Percentiles rank a stretch among this genome's conserved stretches.
phyloP scores from a whole-genome alignment of 78 protist species.

The Acrasis kona region DNA sequence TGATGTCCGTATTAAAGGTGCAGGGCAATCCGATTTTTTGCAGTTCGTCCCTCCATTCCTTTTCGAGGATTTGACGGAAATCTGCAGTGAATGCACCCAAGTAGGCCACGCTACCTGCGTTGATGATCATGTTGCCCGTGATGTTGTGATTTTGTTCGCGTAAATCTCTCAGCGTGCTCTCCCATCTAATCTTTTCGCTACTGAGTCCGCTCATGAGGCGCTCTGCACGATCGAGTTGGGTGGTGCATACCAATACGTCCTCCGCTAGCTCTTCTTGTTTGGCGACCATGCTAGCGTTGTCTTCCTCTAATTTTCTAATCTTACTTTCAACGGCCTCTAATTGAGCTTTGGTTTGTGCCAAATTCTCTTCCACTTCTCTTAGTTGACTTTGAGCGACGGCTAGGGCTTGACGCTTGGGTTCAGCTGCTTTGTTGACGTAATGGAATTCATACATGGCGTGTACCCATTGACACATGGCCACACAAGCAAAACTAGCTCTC shows the following conservation, averaged over 20 bases:
- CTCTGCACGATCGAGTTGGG: constrained; percentile 39
- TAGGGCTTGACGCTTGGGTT: constrained; percentile 54
- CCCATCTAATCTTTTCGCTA: constrained; percentile 53
- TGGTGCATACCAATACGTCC: constrained; percentile 22
- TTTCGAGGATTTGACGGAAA: constrained; percentile 22
- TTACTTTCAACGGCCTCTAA: constrained; percentile 38
- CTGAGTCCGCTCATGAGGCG: constrained; percentile 36
- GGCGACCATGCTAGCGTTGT: constrained; percentile 11
- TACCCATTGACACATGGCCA: constrained; percentile 71
- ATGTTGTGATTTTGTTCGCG: not conserved
- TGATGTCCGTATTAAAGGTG: not conserved
- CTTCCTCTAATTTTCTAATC: constrained; percentile 37
- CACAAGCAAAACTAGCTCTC: constrained; percentile 60
- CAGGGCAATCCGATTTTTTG: constrained; percentile 3
- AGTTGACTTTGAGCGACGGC: constrained; percentile 38
- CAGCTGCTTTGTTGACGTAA: constrained; percentile 49
- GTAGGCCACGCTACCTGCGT: constrained; percentile 65
- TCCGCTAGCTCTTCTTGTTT: constrained; percentile 14
- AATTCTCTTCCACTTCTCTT: constrained; percentile 7
- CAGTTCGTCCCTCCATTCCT: constrained; percentile 41
- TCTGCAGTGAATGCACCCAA: constrained; percentile 67
- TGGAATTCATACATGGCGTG: constrained; percentile 70
- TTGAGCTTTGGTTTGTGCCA: constrained; percentile 21
- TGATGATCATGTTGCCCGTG: constrained; percentile 58
- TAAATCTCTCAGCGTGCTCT: constrained; percentile 7